Conservation (phyloP, 805 yeast species). For the Kurtzmaniella cleridarum region DNA sequence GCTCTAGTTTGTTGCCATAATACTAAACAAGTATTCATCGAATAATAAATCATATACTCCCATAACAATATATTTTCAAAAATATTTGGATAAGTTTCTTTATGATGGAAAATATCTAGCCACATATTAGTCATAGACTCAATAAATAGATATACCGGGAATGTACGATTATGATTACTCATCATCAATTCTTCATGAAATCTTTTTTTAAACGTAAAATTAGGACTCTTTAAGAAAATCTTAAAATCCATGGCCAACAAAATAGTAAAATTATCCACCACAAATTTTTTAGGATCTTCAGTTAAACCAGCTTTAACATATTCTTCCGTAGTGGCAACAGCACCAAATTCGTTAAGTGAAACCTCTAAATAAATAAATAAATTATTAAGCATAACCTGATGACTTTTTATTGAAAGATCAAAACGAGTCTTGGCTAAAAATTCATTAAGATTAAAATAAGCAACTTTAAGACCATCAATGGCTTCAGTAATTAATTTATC, state of each 20-base stretch:
- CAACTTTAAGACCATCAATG: constrained; percentile 23
- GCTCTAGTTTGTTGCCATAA: constrained; percentile 66
- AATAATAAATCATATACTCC: constrained; percentile 49
- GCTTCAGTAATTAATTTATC: constrained; percentile 28
- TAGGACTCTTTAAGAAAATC: constrained; percentile 50
- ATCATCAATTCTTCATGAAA: constrained; percentile 63
- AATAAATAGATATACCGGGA: constrained; percentile 44
- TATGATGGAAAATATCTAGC: constrained; percentile 27
- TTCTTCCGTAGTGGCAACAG: constrained; percentile 38
- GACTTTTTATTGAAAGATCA: constrained; percentile 34
- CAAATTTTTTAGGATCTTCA: constrained; percentile 36
- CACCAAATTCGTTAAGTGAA: constrained; percentile 37
- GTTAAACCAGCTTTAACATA: constrained; percentile 44
- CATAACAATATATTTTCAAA: constrained; percentile 41
- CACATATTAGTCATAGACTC: constrained; percentile 30
- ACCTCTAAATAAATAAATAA: constrained; percentile 34
- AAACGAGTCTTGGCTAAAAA: constrained; percentile 29
- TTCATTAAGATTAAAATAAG: constrained; percentile 32
- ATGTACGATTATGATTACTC: constrained; percentile 44
- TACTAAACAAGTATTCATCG: constrained; percentile 52
- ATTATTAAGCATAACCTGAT: constrained; percentile 35
- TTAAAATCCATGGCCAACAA: constrained; percentile 50
- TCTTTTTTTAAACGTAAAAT: constrained; percentile 55
- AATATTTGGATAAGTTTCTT: constrained; percentile 31
- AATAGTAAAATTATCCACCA: constrained; percentile 41